Base-by-base conservation (phyloP, 257 asterid genomes). In the Rhazya stricta region DNA sequence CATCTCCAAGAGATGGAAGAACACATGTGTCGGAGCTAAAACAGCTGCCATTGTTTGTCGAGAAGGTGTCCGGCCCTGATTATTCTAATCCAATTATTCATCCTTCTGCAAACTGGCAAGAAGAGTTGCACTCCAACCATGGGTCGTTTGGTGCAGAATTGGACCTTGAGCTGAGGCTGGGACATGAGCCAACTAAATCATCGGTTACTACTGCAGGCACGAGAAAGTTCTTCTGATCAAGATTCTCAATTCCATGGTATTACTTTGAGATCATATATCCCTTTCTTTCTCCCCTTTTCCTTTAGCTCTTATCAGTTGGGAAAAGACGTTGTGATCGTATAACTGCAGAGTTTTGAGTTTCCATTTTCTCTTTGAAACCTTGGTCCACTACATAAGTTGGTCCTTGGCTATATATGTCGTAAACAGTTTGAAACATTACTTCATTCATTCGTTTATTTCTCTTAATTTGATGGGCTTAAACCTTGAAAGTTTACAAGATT, bases 161-260 rank as follows among this genome's bases (percentile, higher is more conserved):
- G 76, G 83, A 79, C 78, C 79, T 79, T 34, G 83, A 79, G 67
- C 76, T 79, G 0, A 79, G 83, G 72, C 73, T 79, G 0, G 83
- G 83, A 16, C 68, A 69, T 10, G 43, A 48, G 50, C 73, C 79
- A 21, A 43, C 63, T 21, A 46, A 78, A 57, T 61, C 78, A 53
- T 37, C 76, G 0, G 61, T 27, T 34, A 29, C 53, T 41, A 50
- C n/a, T 41, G 50, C n/a, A n/a, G 76, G 76, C 19, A 75, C 76
- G 25, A 58, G 76, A 61, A 79, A 79, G 69, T 79, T 79, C 67
- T 74, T 79, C 72, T 79, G 42, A 62, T 23, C 6, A 10, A 1
- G 18, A 15, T 66, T 21, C 10, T 29, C 6, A 43, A 71, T 71
- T 71, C 42, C 75, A 32, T 51, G 63, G 46, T 71, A 71, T n/a